Evolutionary conservation across 1,284 basidiomycete genomes (phyloP), one percentile per base, ranked within the genome.

Genomic region (Singerocomus inundabilis): DNA sequence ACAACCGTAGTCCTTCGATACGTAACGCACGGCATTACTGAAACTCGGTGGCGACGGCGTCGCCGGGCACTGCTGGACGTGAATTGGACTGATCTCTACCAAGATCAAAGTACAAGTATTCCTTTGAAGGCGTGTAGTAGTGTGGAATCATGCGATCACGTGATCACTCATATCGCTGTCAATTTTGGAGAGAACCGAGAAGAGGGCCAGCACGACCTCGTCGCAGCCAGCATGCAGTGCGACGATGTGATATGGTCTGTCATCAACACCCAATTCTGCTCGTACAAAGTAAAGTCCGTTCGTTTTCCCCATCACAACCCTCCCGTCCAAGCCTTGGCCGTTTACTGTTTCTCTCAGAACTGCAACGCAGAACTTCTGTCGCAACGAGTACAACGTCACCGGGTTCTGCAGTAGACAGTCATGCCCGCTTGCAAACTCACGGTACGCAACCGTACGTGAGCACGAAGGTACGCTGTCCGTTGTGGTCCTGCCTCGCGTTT

Each of bases 311-410:
- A 49, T 44, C 48, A 16, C 28, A 18, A 16, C 4, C 39, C 37
- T n/a, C 38, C 39, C n/a, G 36, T 37, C 29, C 41, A 29, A 25
- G 25, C 50, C 38, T 54, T 44, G 44, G 50, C 43, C 48, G 25
- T 50, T 36, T 11, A 18, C 37, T 13, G 33, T 41, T 43, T 43
- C 26, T 29, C 9, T n/a, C 67, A 96, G 93, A 71, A 93, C 94
- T 1, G 76, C 84, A 1, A 96, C 92, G 1, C 94, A 97, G 72
- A 98, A 97, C 66, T 98, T 99, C 73, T 99, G 97, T 73, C 80
- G 95, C 44, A 99, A 99, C 72, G 94, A 98, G 71, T 98, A 97
- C 78, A 99, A 99, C 72, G 85, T 98, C 31, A 97, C 95, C 1
- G 97, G 97, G n/a, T 80, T 98, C 59, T 99, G 97, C 73, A 94